Evolutionary conservation across 2,329 filamentous ascomycete species (phyloP).

Genomic region (Botrytis galanthina): DNA sequence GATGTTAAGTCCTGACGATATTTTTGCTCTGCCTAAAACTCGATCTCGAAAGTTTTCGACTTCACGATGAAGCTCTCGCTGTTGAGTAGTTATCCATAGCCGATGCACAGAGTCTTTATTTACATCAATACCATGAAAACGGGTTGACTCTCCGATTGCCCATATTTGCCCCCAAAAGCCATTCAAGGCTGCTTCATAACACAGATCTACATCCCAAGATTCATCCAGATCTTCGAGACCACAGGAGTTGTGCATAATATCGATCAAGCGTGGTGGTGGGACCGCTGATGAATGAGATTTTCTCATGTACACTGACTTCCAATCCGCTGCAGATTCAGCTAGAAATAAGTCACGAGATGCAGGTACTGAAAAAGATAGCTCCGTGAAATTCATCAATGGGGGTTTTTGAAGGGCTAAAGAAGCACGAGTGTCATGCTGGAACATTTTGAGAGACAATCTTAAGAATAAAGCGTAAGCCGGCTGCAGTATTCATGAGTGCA

Average conservation of each 20-base stretch:
- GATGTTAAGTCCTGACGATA: not conserved
- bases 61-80: not conserved
- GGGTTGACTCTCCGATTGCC: not conserved
- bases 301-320: not conserved
- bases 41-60: not conserved
- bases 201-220: not conserved
- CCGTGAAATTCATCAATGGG: not conserved
- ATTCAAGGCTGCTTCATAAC: not conserved
- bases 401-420: not conserved
- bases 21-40: not conserved
- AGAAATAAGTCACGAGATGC: not conserved
- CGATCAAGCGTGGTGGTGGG: not conserved
- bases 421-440: not conserved
- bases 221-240: not conserved
- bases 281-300: not conserved
- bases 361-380: not conserved
- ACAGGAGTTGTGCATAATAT: not conserved
- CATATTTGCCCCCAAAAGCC: not conserved
- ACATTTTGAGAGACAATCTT: not conserved
- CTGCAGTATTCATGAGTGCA: not conserved
- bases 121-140: not conserved
- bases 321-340: not conserved
- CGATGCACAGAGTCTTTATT: not conserved
- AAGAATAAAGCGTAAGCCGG: not conserved
- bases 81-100: not conserved